Conservation (phyloP, 345 rosid species). For the Salix koriyanagi region DNA sequence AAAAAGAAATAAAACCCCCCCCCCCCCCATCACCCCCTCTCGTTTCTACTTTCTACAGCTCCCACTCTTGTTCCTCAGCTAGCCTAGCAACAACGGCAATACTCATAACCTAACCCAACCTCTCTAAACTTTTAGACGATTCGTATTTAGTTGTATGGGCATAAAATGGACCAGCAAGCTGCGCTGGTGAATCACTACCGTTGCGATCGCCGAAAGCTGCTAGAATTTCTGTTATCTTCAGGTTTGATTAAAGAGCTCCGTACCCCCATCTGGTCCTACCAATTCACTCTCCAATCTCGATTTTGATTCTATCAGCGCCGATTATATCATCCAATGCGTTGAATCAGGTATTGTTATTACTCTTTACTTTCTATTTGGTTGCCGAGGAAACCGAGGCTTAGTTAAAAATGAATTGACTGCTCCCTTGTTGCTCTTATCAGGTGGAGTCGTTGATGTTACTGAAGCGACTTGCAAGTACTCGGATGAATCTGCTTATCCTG, state of each 20-base stretch:
- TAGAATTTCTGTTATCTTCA: constrained; percentile 66
- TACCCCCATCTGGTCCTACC: constrained; percentile 40
- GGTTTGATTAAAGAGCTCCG: constrained; percentile 56
- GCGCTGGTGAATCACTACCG: constrained; percentile 60
- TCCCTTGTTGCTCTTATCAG: constrained; percentile 30
- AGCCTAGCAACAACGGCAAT: too few relatives aligned
- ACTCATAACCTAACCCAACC: not conserved
- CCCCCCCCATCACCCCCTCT: too few relatives aligned
- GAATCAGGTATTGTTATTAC: constrained; percentile 44
- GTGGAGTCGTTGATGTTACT: constrained; percentile 66
- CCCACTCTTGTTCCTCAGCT: not conserved
- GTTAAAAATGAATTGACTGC: not conserved
- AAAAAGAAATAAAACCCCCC: not conserved
- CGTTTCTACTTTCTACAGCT: not conserved
- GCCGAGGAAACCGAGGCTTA: constrained; percentile 1
- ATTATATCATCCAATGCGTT: constrained; percentile 58
- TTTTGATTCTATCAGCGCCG: constrained; percentile 70
- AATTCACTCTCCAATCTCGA: constrained; percentile 46
- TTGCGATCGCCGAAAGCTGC: constrained; percentile 81
- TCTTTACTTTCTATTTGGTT: not conserved
- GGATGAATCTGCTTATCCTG: constrained; percentile 61
- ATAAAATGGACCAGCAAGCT: constrained; percentile 26
- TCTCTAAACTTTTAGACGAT: not conserved
- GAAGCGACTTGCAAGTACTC: constrained; percentile 50
- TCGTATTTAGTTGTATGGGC: not conserved